phyloP scores from a whole-genome alignment of 2,329 filamentous ascomycete species.

The Fusarium dlaminii region DNA sequence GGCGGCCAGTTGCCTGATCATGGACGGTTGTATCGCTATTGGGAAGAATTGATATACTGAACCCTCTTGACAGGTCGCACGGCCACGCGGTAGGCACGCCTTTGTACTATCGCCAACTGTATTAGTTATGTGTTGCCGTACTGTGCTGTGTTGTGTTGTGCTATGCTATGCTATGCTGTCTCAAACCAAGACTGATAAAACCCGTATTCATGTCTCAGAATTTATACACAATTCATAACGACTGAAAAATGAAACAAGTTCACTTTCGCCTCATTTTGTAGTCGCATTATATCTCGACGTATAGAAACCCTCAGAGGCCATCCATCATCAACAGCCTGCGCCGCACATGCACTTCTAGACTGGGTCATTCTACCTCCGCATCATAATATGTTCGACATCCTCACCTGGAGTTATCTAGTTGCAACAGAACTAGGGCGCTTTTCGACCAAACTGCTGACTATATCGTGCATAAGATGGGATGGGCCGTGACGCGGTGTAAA shows the following conservation, averaged over 20 bases:
- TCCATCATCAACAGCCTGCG: slow-evolving; percentile 13
- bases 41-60: background rate
- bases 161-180: background rate
- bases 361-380: slow-evolving; percentile 9
- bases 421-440: background rate
- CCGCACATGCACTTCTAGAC: slow-evolving; percentile 9
- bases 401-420: background rate
- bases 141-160: background rate
- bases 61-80: slow-evolving; percentile 13
- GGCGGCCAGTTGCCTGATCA: slow-evolving; percentile 19
- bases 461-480: slow-evolving; percentile 12
- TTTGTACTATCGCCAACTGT: background rate
- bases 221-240: background rate
- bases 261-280: slow-evolving; percentile 27
- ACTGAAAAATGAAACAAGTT: slow-evolving; percentile 7
- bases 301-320: slow-evolving; percentile 2
- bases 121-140: background rate
- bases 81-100: slow-evolving; percentile 14
- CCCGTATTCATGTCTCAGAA: background rate
- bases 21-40: background rate
- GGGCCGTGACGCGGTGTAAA: background rate
- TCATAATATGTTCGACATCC: slow-evolving; percentile 10
- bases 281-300: slow-evolving; percentile 5
- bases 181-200: background rate
- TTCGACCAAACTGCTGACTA: slow-evolving; percentile 11